phyloP scores from a whole-genome alignment of 2,329 filamentous ascomycete species.

The Cladobotryum mycophilum region DNA sequence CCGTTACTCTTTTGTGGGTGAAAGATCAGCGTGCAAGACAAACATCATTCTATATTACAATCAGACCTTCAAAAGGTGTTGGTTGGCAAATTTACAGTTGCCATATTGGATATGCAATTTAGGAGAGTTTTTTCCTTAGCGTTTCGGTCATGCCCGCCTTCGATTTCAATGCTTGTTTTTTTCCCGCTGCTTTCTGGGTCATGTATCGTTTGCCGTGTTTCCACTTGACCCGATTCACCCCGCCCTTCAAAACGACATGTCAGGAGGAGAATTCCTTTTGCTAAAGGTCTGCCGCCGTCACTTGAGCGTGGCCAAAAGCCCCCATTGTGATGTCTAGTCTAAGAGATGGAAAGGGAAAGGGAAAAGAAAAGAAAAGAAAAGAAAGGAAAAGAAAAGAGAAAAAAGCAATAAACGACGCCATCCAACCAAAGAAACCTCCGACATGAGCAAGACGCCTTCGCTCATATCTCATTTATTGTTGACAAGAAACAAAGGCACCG shows the following conservation, averaged over 20 bases:
- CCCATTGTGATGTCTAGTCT: background rate
- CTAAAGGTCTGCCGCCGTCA: background rate
- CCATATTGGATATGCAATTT: too few relatives aligned
- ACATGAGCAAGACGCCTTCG: background rate
- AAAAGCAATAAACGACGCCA: background rate
- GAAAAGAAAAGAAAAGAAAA: too few relatives aligned
- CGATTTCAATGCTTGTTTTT: background rate
- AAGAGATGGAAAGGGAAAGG: background rate
- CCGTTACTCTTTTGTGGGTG: too few relatives aligned
- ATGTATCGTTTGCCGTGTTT: background rate
- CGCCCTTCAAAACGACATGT: background rate
- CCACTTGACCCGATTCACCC: background rate
- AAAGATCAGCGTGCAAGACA: too few relatives aligned
- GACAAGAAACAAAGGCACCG: too few relatives aligned
- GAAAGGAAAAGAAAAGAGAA: background rate
- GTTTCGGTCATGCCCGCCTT: background rate
- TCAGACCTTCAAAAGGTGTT: too few relatives aligned
- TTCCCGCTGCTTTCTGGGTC: background rate
- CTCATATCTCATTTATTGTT: background rate
- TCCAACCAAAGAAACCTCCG: background rate
- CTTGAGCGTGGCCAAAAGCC: background rate
- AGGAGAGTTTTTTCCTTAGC: too few relatives aligned
- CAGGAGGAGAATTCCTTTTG: background rate
- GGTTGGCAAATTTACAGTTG: too few relatives aligned
- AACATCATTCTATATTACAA: too few relatives aligned